These are phyloP conservation scores for Podaxis sp. DNA, from an alignment of 768 basidiomycete genomes.

Conservation along the genomic window DNA sequence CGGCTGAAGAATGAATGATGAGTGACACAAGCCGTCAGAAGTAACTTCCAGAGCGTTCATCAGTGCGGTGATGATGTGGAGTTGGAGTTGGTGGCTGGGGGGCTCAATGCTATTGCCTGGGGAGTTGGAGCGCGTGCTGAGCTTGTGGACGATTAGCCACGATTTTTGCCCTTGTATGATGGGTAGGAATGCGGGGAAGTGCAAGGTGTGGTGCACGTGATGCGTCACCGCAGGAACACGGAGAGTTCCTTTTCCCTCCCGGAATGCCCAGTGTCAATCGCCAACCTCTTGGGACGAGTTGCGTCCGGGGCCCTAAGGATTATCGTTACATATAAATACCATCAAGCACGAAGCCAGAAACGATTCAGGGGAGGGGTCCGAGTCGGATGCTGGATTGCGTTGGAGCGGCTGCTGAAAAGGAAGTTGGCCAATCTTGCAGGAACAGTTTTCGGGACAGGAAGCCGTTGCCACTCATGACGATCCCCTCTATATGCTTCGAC, in stretches of 20 bases:
- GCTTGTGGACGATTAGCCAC: neutral
- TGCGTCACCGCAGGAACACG: neutral
- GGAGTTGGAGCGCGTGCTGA: neutral
- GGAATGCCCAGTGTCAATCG: neutral
- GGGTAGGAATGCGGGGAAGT: neutral
- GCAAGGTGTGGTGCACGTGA: neutral
- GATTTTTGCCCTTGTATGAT: neutral
- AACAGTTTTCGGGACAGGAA: neutral
- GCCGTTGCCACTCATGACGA: too few relatives aligned
- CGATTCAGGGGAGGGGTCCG: neutral
- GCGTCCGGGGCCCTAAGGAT: neutral
- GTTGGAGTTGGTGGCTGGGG: neutral
- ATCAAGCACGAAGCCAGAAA: neutral
- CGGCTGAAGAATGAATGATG: too few relatives aligned
- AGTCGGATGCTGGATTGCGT: neutral
- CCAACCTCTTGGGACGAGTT: constrained; percentile 2
- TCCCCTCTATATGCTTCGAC: too few relatives aligned
- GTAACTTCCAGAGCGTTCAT: neutral
- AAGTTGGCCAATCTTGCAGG: neutral
- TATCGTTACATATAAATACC: neutral
- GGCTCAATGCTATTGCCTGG: neutral
- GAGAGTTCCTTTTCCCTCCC: neutral
- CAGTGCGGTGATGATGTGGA: neutral
- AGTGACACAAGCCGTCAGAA: neutral
- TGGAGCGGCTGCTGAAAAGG: neutral